Percentiles rank a stretch among this genome's conserved stretches.
Conservation (phyloP, 495 filamentous ascomycete genomes). For the Aspergillus hancockii region DNA sequence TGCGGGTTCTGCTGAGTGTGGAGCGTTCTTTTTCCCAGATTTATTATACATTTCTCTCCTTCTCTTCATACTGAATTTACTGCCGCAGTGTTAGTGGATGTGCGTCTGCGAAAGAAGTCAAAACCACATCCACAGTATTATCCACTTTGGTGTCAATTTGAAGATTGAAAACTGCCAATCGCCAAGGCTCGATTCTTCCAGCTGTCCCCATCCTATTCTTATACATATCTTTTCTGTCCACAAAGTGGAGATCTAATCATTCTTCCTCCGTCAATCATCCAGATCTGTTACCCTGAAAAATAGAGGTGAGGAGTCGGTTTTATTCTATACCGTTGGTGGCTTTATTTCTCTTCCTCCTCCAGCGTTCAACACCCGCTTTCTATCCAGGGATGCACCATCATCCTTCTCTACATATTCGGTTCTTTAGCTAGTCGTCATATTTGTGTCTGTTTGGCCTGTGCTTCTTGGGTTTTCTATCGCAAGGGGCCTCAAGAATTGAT, state of each 20-base stretch:
- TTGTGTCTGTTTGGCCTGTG: no score
- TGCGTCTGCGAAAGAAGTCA: background rate
- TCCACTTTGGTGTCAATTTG: background rate
- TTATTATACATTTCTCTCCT: background rate
- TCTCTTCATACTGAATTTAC: conserved; percentile 11
- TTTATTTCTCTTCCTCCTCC: background rate
- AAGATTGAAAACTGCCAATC: background rate
- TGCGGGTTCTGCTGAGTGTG: background rate
- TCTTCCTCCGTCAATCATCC: background rate
- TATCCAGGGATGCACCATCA: background rate
- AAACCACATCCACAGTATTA: background rate
- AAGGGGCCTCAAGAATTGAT: background rate
- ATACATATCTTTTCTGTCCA: background rate
- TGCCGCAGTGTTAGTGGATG: conserved; percentile 3
- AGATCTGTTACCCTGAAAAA: background rate
- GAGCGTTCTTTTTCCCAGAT: conserved; percentile 1
- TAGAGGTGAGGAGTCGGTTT: background rate
- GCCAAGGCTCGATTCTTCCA: background rate
- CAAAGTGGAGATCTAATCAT: background rate
- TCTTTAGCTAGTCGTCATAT: no score
- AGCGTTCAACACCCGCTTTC: background rate
- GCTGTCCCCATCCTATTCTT: background rate
- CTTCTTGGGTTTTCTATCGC: background rate
- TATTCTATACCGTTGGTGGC: background rate
- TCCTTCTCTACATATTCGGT: background rate